phyloP scores from a whole-genome alignment of 192 early-diverging fungal genomes.

The Linnemannia hyalina region DNA sequence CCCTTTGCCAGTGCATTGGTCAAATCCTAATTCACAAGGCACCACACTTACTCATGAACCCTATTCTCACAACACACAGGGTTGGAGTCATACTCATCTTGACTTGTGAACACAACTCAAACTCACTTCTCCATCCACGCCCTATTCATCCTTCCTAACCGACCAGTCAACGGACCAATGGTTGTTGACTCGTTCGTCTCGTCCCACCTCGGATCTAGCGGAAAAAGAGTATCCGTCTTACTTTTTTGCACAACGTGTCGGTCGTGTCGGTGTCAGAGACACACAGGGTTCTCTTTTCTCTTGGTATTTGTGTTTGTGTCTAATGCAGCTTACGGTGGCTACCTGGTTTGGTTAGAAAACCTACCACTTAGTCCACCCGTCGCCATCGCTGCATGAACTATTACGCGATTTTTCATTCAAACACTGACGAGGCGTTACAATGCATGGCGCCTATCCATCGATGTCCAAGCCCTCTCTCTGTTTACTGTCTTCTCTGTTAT shows the following conservation, averaged over 20 bases:
- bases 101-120: background rate
- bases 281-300: background rate
- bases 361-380: too few species aligned
- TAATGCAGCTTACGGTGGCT: too few species aligned
- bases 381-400: background rate
- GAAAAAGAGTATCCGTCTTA: conserved; percentile 9
- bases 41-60: background rate
- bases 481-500: background rate
- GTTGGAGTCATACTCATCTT: background rate
- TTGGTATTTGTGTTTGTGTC: background rate
- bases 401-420: background rate
- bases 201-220: background rate
- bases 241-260: background rate
- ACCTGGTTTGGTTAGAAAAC: too few species aligned
- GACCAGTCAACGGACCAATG: background rate
- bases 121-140: background rate
- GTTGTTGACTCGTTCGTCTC: background rate
- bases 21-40: conserved; percentile 9
- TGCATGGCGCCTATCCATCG: background rate
- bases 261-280: background rate
- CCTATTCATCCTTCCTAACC: background rate
- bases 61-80: background rate
- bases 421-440: background rate
- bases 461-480: conserved; percentile 1
- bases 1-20: conserved; percentile 2